Conservation (phyloP, 2,329 filamentous ascomycete species). For the Lachnellula cervina region DNA sequence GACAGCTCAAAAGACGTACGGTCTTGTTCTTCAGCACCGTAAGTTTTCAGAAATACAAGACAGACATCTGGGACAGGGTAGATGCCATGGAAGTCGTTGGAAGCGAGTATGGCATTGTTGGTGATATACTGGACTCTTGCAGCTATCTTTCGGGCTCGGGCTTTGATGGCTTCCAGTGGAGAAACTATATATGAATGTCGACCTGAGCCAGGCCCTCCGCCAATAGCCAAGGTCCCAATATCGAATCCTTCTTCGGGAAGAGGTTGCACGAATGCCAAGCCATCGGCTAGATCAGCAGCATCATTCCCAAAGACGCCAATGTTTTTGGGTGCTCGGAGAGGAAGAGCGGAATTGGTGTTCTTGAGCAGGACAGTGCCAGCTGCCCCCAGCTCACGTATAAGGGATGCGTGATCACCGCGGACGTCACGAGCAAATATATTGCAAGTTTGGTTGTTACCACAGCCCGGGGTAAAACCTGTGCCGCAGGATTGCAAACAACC, state of each 20-base stretch:
- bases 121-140: constrained; percentile 15
- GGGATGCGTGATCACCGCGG: constrained; percentile 35
- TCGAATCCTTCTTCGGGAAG: constrained; percentile 1
- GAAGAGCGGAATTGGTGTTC: constrained; percentile 52
- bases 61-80: constrained; percentile 56
- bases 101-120: constrained; percentile 8
- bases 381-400: constrained; percentile 42
- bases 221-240: constrained; percentile 17
- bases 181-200: constrained; percentile 57
- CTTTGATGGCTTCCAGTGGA: constrained; percentile 52
- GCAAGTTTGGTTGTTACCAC: background rate
- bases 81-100: constrained; percentile 32
- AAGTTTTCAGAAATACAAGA: constrained; percentile 60
- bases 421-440: constrained; percentile 40
- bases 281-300: constrained; percentile 47
- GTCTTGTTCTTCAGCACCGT: constrained; percentile 67
- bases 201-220: constrained; percentile 36
- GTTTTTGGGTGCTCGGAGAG: constrained; percentile 41
- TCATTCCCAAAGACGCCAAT: constrained; percentile 60
- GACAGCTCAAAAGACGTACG: constrained; percentile 35
- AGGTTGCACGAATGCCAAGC: constrained; percentile 40
- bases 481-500: constrained; percentile 37
- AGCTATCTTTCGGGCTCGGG: constrained; percentile 4
- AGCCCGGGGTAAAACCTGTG: background rate
- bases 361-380: constrained; percentile 66